phyloP scores from a whole-genome alignment of 1,284 basidiomycete genomes.

The Malassezia brasiliensis region DNA sequence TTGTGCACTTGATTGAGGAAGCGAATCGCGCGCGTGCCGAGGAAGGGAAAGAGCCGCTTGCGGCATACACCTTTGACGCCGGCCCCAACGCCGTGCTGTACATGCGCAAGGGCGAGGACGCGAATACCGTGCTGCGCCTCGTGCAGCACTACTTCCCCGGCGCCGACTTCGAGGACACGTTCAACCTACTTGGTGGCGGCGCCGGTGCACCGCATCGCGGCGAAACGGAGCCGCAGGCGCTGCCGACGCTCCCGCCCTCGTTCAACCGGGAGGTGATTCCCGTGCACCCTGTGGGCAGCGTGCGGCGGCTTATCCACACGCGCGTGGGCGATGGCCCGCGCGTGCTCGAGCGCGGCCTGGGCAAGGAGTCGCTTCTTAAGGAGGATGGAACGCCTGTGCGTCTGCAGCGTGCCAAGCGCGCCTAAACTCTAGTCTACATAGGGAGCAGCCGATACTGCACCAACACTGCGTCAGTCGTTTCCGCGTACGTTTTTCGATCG shows the following conservation, averaged over 20 bases:
- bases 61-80: slow-evolving; percentile 95
- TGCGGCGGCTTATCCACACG: slow-evolving; percentile 45
- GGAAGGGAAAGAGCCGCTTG: slow-evolving; percentile 60
- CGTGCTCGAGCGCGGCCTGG: slow-evolving; percentile 29
- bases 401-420: slow-evolving; percentile 36
- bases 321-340: slow-evolving; percentile 46
- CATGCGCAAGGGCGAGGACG: slow-evolving; percentile 55
- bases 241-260: slow-evolving; percentile 28
- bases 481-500: slow-evolving; percentile 27
- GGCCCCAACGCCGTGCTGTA: slow-evolving; percentile 99
- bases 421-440: background rate
- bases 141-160: slow-evolving; percentile 47
- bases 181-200: slow-evolving; percentile 38
- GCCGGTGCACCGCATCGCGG: slow-evolving; percentile 35
- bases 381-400: slow-evolving; percentile 35
- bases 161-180: slow-evolving; percentile 46
- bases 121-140: slow-evolving; percentile 26
- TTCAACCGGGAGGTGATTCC: slow-evolving; percentile 42
- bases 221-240: slow-evolving; percentile 21
- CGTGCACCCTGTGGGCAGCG: slow-evolving; percentile 38
- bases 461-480: slow-evolving; percentile 1
- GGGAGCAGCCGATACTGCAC: slow-evolving; percentile 17
- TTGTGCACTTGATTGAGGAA: slow-evolving; percentile 60
- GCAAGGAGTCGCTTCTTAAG: slow-evolving; percentile 29
- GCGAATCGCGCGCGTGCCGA: slow-evolving; percentile 68